These are phyloP conservation scores for Sugiyamaella chiloensis DNA, from an alignment of 805 yeast species.

Conservation along the genomic window DNA sequence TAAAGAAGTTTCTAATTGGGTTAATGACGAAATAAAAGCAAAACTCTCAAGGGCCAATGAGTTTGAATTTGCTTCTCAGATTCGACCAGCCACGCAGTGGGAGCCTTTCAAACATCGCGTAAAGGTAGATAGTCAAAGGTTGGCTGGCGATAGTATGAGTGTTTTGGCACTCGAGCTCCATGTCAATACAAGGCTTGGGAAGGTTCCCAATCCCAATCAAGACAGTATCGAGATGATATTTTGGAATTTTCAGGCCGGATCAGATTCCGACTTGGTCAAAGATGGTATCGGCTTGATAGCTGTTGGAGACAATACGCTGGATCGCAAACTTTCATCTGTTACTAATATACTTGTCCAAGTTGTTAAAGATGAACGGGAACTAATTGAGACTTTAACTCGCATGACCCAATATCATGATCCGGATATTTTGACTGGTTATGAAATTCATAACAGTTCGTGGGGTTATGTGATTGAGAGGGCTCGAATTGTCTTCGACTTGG, in stretches of 20 bases:
- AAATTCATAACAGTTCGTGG: slow-evolving; percentile 79
- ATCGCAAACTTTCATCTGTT: slow-evolving; percentile 4
- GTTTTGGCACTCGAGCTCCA: slow-evolving; percentile 69
- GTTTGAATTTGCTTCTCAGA: slow-evolving; percentile 6
- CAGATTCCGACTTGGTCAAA: slow-evolving; percentile 27
- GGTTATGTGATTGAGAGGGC: slow-evolving; percentile 75
- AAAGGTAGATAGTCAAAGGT: slow-evolving; percentile 20
- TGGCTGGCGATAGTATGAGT: slow-evolving; percentile 39
- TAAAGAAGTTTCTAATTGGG: slow-evolving; percentile 9
- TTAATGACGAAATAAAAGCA: neutral
- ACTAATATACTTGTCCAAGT: slow-evolving; percentile 34
- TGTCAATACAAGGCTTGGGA: slow-evolving; percentile 47
- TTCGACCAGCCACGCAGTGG: slow-evolving; percentile 15
- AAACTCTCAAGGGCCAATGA: neutral
- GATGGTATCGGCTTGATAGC: slow-evolving; percentile 20
- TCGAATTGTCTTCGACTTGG: slow-evolving; percentile 41
- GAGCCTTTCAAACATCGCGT: slow-evolving; percentile 4
- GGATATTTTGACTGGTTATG: slow-evolving; percentile 84
- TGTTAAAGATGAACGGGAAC: slow-evolving; percentile 53
- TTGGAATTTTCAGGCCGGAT: slow-evolving; percentile 56
- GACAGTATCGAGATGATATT: slow-evolving; percentile 61
- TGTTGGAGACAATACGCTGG: slow-evolving; percentile 28
- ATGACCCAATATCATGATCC: slow-evolving; percentile 71
- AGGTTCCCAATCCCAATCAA: slow-evolving; percentile 59
- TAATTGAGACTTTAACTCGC: slow-evolving; percentile 54